Evolutionary conservation across 1,139 yeast species (phyloP), one percentile per base, ranked within the genome.

Genomic region (Suzukiozyma palmioleophila): DNA sequence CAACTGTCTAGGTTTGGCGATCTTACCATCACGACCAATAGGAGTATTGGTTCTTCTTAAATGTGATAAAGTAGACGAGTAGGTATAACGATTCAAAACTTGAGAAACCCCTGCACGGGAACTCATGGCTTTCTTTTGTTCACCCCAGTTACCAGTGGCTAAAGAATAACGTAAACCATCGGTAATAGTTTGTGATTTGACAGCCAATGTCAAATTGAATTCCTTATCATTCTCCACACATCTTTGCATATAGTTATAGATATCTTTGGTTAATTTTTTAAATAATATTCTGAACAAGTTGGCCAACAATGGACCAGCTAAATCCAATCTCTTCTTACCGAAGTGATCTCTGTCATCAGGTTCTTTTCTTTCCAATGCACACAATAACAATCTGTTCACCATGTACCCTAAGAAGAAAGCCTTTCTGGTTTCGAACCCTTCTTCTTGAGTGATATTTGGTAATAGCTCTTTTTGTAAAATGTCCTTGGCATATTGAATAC

Each of bases 141-240:
- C 98, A 70, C 98, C 98, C 99, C 99, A 92, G 69, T 94, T 92
- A 73, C 99, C 99, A 13, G 99, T 92, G 38, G 99, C 98, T 54
- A 92, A 76, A 29, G 98, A 94, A 66, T 92, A 94, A 62, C 95
- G 86, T 64, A 92, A 79, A 61, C 99, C 99, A 49, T 95, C 94
- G 32, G 98, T 94, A 53, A 92, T 88, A 7, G 97, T 92, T 53
- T 90, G 94, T 15, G 97, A 89, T 67, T 92, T 92, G 51, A 92
- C 97, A 25, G 98, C 98, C 55, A 92, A 76, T 33, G 96, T 90
- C 66, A 92, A 77, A 60, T 92, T 92, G 73, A 92, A 92, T 62
- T 90, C 98, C 63, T 89, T 88, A 62, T 94, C 95, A 54, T 92
- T 89, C 67, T 94, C 99, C 45, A 92, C 97, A 63, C 98, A 92